Evolutionary conservation across 2,329 filamentous ascomycete species (phyloP), one percentile per base, ranked within the genome.

Genomic region (Cytospora piceicola): DNA sequence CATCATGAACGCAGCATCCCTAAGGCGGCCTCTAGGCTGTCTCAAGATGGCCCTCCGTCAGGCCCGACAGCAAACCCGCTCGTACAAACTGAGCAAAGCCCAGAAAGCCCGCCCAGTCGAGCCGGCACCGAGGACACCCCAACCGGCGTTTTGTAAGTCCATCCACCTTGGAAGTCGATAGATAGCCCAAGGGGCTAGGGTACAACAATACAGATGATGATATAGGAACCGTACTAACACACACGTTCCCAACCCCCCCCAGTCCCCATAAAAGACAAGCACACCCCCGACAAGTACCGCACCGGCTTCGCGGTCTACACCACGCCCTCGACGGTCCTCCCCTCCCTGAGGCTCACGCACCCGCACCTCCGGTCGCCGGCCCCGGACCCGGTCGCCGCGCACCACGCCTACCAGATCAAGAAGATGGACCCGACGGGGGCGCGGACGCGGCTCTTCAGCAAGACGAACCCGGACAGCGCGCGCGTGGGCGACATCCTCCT

Each of bases 401-500:
- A 96, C 72, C 88, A 89, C 71, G 76, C 83, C 60, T 79, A 86
- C 64, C 92, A 96, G 79, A 84, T 96, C 73, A 75, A 83, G 51
- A 77, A 84, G 52, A 90, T 97, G 73, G 95, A 99, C 79, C 93
- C 93, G 5, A 93, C 89, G 1, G 93, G 93, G 58, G 89, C 90
- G 61, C 91, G 94, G 68, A 90, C 89, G 53, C 86, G 88, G 36
- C 88, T 99, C 65, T 97, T 99, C 82, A 87, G 88, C 70, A 87
- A 86, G 71, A 79, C 84, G 61, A 96, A 94, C 78, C 85, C 86
- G 36, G 93, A 97, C 76, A 86, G 88, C 72, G 93, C 90, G 63
- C 90, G 90, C 73, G 87, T 91, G 1, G 95, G 95, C 73, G 95
- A 99, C 78, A 92, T 99, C 70, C 84, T 99, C 42, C 92, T 96